Conservation (phyloP, 1,139 yeast genomes). For the Taphrina betulina region DNA sequence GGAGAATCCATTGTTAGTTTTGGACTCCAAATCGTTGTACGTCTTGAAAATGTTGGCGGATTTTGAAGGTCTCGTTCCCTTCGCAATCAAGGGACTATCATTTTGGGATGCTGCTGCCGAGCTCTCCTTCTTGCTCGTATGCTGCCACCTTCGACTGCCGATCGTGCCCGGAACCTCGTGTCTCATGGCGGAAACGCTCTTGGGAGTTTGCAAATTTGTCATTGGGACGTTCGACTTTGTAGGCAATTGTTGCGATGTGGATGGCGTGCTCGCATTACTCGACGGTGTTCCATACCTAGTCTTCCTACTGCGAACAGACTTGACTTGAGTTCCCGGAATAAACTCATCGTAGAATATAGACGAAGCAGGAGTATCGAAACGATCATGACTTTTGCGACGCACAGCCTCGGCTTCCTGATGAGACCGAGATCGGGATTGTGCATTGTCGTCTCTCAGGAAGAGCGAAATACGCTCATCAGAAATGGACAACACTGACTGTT, state of each 20-base stretch:
- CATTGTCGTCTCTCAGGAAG: conserved; percentile 60
- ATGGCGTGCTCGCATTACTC: conserved; percentile 2
- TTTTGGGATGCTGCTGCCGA: background rate
- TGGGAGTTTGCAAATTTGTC: background rate
- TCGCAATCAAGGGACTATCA: conserved; percentile 5
- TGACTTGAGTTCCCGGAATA: conserved; percentile 25
- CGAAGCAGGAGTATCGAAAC: conserved; percentile 27
- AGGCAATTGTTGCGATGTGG: background rate
- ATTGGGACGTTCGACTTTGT: background rate
- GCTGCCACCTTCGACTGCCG: background rate
- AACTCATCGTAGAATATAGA: conserved; percentile 21
- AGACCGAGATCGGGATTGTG: conserved; percentile 1
- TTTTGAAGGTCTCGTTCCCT: background rate
- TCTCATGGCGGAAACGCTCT: background rate
- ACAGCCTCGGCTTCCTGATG: conserved; percentile 16
- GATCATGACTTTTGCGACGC: conserved; percentile 16
- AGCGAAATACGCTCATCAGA: conserved; percentile 67
- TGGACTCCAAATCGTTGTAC: conserved; percentile 8
- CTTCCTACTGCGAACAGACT: background rate
- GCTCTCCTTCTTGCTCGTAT: background rate
- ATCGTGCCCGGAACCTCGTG: background rate
- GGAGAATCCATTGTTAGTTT: conserved; percentile 12
- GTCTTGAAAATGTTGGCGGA: conserved; percentile 6
- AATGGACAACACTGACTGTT: conserved; percentile 54
- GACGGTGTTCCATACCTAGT: conserved; percentile 2